phyloP scores from a whole-genome alignment of 1,139 yeast species.

The Kodamaea sp. region DNA sequence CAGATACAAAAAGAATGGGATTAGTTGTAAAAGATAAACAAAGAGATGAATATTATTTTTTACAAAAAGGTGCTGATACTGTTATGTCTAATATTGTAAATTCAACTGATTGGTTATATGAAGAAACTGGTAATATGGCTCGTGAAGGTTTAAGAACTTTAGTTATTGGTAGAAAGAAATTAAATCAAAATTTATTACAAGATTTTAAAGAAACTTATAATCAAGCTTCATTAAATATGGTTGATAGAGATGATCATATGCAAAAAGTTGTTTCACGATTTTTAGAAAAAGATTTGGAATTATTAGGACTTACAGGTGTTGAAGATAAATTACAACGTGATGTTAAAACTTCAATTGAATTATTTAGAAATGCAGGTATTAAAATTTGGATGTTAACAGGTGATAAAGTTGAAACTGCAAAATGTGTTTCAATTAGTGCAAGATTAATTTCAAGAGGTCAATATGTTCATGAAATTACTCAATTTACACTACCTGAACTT shows the following conservation, averaged over 20 bases:
- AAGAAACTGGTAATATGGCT: constrained; percentile 97
- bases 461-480: constrained; percentile 82
- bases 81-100: constrained; percentile 87
- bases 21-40: constrained; percentile 64
- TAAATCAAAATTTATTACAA: constrained; percentile 52
- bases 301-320: constrained; percentile 93
- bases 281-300: constrained; percentile 79
- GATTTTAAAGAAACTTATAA: constrained; percentile 63
- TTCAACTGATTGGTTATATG: constrained; percentile 93
- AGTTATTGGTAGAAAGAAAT: constrained; percentile 80
- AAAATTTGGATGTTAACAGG: constrained; percentile 99
- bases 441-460: constrained; percentile 91
- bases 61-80: constrained; percentile 94
- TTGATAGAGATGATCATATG: constrained; percentile 71
- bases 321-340: constrained; percentile 91
- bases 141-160: constrained; percentile 95
- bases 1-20: constrained; percentile 97
- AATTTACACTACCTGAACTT: constrained; percentile 51
- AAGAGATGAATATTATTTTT: constrained; percentile 73
- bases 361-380: constrained; percentile 91
- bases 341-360: constrained; percentile 87
- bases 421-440: constrained; percentile 94
- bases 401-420: constrained; percentile 97
- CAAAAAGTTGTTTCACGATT: constrained; percentile 62
- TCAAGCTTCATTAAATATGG: constrained; percentile 75